Conservation (phyloP, 345 rosid genomes). For the Salix koriyanagi region DNA sequence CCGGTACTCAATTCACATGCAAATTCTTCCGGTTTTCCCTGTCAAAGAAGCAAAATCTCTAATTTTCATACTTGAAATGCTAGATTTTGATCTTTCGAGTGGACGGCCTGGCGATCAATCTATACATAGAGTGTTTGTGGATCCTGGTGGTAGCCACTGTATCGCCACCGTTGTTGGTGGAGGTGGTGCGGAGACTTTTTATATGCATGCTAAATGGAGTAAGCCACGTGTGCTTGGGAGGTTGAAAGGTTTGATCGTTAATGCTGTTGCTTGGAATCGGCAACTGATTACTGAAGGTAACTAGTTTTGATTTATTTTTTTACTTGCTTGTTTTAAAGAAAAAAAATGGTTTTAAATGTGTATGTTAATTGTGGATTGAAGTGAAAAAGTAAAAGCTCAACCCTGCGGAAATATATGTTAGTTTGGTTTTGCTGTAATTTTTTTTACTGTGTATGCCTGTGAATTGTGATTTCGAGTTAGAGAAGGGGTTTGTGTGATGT, state of each 20-base stretch:
- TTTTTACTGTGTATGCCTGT: not conserved
- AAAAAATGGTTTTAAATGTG: not conserved
- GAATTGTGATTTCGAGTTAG: not conserved
- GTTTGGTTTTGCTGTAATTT: slow-evolving; percentile 5
- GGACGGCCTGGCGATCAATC: slow-evolving; percentile 92
- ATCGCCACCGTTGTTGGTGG: slow-evolving; percentile 71
- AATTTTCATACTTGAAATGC: not conserved
- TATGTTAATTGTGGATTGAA: not conserved
- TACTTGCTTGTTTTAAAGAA: not conserved
- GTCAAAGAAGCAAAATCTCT: not conserved
- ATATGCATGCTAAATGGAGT: slow-evolving; percentile 90
- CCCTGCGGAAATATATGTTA: too few species aligned
- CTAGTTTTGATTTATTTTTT: not conserved
- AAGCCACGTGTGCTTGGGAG: slow-evolving; percentile 76
- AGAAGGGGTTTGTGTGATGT: too few species aligned
- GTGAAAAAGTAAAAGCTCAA: too few species aligned
- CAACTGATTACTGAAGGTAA: slow-evolving; percentile 94
- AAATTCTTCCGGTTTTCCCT: too few species aligned
- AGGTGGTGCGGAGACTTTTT: slow-evolving; percentile 87
- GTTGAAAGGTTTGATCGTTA: slow-evolving; percentile 79
- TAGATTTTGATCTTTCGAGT: slow-evolving; percentile 83
- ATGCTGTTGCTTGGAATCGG: slow-evolving; percentile 92
- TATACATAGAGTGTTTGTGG: slow-evolving; percentile 83
- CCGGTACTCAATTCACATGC: slow-evolving; percentile 35
- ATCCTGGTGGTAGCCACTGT: slow-evolving; percentile 98